Evolutionary conservation across 371 early-diverging fungal genomes (phyloP).

Genomic region (Chytridiales sp.): DNA sequence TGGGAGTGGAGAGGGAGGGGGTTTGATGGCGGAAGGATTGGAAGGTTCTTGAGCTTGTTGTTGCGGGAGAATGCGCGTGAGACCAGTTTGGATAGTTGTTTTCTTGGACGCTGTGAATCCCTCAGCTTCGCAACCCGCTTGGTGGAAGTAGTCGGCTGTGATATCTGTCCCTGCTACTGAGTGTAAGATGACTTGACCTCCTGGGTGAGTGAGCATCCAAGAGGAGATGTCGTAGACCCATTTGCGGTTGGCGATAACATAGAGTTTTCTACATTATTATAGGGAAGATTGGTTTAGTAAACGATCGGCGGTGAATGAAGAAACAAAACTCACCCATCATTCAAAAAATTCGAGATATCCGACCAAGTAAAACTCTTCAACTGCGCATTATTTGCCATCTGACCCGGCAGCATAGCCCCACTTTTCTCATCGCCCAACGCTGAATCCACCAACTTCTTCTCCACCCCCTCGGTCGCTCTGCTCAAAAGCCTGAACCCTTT

Average conservation of each 20-base stretch:
- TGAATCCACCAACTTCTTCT: background rate
- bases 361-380: slow-evolving; percentile 25
- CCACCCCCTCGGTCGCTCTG: background rate
- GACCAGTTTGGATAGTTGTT: too few species aligned
- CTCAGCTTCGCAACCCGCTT: too few species aligned
- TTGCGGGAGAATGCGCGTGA: too few species aligned
- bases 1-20: too few species aligned
- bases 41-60: too few species aligned
- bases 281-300: too few species aligned
- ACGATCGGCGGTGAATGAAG: too few species aligned
- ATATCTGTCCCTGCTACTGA: slow-evolving; percentile 37
- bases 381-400: background rate
- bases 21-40: too few species aligned
- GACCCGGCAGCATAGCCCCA: background rate
- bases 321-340: too few species aligned
- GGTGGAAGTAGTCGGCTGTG: slow-evolving; percentile 31
- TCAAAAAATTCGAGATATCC: slow-evolving; percentile 13
- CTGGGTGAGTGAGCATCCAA: slow-evolving; percentile 35
- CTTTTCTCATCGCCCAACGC: background rate
- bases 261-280: background rate
- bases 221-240: slow-evolving; percentile 25
- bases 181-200: slow-evolving; percentile 37
- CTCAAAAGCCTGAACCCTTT: background rate
- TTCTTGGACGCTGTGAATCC: too few species aligned
- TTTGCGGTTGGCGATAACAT: slow-evolving; percentile 28